Percentiles rank a stretch among this genome's conserved stretches.
These are phyloP conservation scores for Tetrahymena thermophila DNA, from an alignment of 73 alveolate genomes.

Conservation along the genomic window DNA sequence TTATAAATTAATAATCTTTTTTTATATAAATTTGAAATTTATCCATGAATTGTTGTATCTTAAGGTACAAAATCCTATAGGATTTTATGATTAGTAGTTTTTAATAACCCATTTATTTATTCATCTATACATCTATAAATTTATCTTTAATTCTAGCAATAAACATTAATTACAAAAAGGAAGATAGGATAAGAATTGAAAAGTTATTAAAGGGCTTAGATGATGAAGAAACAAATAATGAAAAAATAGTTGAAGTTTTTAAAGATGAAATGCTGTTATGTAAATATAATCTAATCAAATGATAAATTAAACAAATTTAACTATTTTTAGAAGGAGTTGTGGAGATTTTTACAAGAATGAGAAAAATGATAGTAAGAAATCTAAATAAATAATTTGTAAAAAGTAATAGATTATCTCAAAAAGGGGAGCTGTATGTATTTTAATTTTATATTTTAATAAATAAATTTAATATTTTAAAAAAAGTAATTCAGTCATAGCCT, in stretches of 20 bases:
- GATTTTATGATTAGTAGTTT: too few relatives aligned
- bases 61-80: not conserved
- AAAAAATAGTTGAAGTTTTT: not conserved
- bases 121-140: too few relatives aligned
- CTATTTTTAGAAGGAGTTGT: not conserved
- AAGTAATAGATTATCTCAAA: not conserved
- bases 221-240: not conserved
- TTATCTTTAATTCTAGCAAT: not conserved
- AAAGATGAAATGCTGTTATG: not conserved
- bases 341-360: not conserved
- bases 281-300: not conserved
- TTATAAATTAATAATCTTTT: too few relatives aligned
- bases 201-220: not conserved
- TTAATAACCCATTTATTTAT: too few relatives aligned
- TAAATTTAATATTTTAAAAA: too few relatives aligned
- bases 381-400: not conserved
- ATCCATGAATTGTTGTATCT: too few relatives aligned
- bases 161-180: not conserved
- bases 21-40: too few relatives aligned
- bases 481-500: not conserved
- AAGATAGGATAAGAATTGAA: not conserved
- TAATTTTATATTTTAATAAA: too few relatives aligned
- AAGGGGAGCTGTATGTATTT: not conserved
- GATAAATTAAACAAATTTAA: not conserved
- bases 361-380: not conserved